A percentile compares a stretch with the other conserved stretches of the same genome.
Conservation (phyloP, 768 basidiomycete genomes). For the Calocybe gangraenosa region DNA sequence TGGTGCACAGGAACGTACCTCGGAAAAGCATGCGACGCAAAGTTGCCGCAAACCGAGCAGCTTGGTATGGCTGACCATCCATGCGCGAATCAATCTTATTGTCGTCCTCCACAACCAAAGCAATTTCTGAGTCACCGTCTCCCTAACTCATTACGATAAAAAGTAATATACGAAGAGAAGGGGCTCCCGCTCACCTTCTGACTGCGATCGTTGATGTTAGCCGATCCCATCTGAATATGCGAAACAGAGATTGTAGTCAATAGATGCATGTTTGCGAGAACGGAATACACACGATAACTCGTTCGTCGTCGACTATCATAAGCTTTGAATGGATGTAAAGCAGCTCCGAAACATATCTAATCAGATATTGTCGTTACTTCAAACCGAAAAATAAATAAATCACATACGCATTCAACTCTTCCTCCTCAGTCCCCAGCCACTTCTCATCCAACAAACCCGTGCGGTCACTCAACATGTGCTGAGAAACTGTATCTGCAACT, state of each 20-base stretch:
- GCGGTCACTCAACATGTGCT: slow-evolving; percentile 68
- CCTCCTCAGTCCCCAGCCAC: slow-evolving; percentile 82
- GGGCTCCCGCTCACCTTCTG: slow-evolving; percentile 48
- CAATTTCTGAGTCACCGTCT: slow-evolving; percentile 94
- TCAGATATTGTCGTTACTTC: neutral
- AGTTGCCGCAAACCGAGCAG: slow-evolving; percentile 76
- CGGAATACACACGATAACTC: slow-evolving; percentile 68
- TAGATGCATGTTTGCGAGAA: neutral
- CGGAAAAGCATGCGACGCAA: slow-evolving; percentile 81
- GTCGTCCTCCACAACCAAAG: slow-evolving; percentile 84
- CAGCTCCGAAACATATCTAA: slow-evolving; percentile 74
- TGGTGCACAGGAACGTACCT: slow-evolving; percentile 43
- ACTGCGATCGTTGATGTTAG: slow-evolving; percentile 87
- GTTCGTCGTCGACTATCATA: slow-evolving; percentile 92
- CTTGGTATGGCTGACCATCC: slow-evolving; percentile 73
- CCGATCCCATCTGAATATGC: slow-evolving; percentile 78
- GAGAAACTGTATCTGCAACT: slow-evolving; percentile 75
- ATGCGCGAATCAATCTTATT: slow-evolving; percentile 73
- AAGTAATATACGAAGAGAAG: neutral
- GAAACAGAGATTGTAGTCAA: neutral
- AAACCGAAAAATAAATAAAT: neutral
- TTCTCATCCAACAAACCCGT: slow-evolving; percentile 66
- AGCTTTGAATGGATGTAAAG: slow-evolving; percentile 85
- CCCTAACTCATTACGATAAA: slow-evolving; percentile 44
- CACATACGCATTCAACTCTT: slow-evolving; percentile 77